Conservation (phyloP, 2,329 filamentous ascomycete species). For the Neofusicoccum sp. region DNA sequence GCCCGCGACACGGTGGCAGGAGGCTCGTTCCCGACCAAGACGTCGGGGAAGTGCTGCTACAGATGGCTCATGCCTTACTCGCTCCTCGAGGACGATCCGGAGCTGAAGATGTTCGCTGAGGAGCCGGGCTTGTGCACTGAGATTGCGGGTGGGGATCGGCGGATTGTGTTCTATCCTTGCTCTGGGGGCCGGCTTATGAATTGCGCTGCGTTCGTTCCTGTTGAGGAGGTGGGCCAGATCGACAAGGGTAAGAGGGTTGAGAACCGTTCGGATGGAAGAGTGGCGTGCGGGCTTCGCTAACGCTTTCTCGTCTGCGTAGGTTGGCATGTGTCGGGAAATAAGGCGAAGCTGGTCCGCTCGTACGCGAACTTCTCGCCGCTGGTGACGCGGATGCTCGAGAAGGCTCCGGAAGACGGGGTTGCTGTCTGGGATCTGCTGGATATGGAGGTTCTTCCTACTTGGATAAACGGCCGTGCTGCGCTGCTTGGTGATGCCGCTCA, state of each 20-base stretch:
- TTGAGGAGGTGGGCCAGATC: neutral
- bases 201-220: conserved; percentile 26
- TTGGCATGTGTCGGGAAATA: conserved; percentile 26
- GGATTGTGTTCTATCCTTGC: conserved; percentile 50
- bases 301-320: neutral
- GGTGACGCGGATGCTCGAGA: conserved; percentile 36
- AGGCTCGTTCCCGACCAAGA: conserved; percentile 38
- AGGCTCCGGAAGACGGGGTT: conserved; percentile 35
- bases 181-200: conserved; percentile 50
- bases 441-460: conserved; percentile 58
- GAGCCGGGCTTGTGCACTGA: conserved; percentile 44
- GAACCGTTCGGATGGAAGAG: too few species aligned
- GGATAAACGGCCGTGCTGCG: conserved; percentile 54
- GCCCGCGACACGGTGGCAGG: conserved; percentile 30
- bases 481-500: conserved; percentile 68
- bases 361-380: conserved; percentile 34
- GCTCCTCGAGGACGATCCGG: conserved; percentile 39
- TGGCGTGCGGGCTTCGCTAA: too few species aligned
- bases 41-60: conserved; percentile 57
- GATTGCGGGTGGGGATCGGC: conserved; percentile 43
- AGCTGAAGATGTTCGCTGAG: conserved; percentile 38
- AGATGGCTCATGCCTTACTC: conserved; percentile 55
- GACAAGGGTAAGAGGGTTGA: neutral
- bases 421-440: conserved; percentile 44
- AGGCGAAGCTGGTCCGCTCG: conserved; percentile 34